These are phyloP conservation scores for Suillus hirtellus DNA, from an alignment of 768 basidiomycete genomes.

Conservation along the genomic window DNA sequence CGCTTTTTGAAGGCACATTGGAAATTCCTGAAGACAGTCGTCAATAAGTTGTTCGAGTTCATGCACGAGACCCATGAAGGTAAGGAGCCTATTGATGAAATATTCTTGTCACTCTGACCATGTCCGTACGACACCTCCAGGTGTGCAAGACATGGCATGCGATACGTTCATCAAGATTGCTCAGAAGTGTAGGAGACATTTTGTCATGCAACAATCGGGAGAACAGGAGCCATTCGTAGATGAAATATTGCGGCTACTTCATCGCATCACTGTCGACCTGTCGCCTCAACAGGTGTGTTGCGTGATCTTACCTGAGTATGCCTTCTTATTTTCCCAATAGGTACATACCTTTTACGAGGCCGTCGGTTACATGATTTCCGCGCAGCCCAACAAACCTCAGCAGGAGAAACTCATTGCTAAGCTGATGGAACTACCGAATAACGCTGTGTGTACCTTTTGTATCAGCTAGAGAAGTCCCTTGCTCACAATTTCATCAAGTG, in stretches of 20 bases:
- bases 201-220: conserved; percentile 97
- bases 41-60: conserved; percentile 99
- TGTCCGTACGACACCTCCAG: conserved; percentile 37
- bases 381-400: conserved; percentile 95
- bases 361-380: conserved; percentile 98
- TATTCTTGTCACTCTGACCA: conserved; percentile 13
- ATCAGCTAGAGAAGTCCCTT: not conserved
- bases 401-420: conserved; percentile 95
- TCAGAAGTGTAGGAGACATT: conserved; percentile 96
- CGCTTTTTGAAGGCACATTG: conserved; percentile 99
- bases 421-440: conserved; percentile 96
- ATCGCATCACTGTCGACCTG: conserved; percentile 92
- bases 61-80: conserved; percentile 99
- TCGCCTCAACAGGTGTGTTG: conserved; percentile 74
- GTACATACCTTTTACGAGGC: conserved; percentile 99
- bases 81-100: conserved; percentile 26
- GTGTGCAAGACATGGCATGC: conserved; percentile 99
- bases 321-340: conserved; percentile 22
- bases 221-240: conserved; percentile 98
- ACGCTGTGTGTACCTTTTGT: conserved; percentile 62
- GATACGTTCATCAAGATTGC: conserved; percentile 99
- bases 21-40: conserved; percentile 99
- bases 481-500: conserved; percentile 54
- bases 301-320: conserved; percentile 14
- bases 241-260: conserved; percentile 89